Evolutionary conservation across 2,329 filamentous ascomycete genomes (phyloP).

Genomic region (Sarocladium brachiariae): DNA sequence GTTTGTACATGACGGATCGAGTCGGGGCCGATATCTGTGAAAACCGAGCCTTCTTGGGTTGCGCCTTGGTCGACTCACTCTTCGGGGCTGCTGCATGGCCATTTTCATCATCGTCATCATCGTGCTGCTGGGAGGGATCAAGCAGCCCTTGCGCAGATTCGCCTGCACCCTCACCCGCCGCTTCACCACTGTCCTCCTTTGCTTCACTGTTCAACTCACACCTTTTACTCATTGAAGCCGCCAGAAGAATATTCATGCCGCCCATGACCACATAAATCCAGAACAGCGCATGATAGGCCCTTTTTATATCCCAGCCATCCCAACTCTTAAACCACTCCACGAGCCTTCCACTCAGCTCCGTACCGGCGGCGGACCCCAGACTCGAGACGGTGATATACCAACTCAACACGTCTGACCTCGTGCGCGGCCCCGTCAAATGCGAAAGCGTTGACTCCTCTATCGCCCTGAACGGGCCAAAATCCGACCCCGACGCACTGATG

Average conservation of each 20-base stretch:
- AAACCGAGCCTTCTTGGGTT: slow-evolving; percentile 30
- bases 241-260: slow-evolving; percentile 38
- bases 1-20: slow-evolving; percentile 51
- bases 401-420: slow-evolving; percentile 55
- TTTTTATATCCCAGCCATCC: slow-evolving; percentile 40
- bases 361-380: slow-evolving; percentile 48
- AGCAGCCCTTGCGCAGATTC: slow-evolving; percentile 19
- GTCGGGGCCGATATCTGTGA: slow-evolving; percentile 52
- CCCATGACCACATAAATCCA: slow-evolving; percentile 54
- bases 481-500: slow-evolving; percentile 54
- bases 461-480: slow-evolving; percentile 61
- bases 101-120: slow-evolving; percentile 13
- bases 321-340: slow-evolving; percentile 38
- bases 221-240: slow-evolving; percentile 37
- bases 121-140: slow-evolving; percentile 15
- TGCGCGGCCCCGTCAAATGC: slow-evolving; percentile 48
- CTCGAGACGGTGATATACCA: slow-evolving; percentile 57
- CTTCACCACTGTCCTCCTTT: slow-evolving; percentile 14
- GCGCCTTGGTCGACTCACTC: not conserved
- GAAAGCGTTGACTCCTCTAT: slow-evolving; percentile 60
- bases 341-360: slow-evolving; percentile 43
- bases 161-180: slow-evolving; percentile 8
- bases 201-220: slow-evolving; percentile 39
- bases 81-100: not conserved
- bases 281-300: slow-evolving; percentile 51